Base-by-base conservation (phyloP, 768 basidiomycete species). In the Macrolepiota dolichaula region DNA sequence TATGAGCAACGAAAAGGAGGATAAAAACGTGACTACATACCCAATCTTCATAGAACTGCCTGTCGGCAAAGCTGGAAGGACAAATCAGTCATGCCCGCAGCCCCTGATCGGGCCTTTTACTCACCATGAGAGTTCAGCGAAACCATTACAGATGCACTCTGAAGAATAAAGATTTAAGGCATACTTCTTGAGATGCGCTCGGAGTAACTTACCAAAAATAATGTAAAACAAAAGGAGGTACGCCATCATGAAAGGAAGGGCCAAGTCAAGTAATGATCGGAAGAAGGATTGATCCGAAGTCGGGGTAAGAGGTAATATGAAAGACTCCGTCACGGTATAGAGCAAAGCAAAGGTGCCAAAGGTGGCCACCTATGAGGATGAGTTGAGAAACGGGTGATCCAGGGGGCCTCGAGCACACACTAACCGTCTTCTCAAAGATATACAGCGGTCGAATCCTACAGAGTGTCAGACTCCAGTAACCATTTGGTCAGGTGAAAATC, bases 21-120 rank as follows among this genome's bases (percentile, higher is more conserved):
- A 56, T 29, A 37, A 9, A 50, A 32, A 11, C 13, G 36, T n/a
- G 19, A 1, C 22, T 36, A 69, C 76, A 27, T 72, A 89, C 89
- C 93, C 96, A 98, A 72, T 97, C 96, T 74, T 95, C 92, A 70
- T 98, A 99, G 73, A 98, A 99, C 65, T 94, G 90, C 50, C 96
- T 82, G 71, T 99, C 96, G n/a, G 94, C 93, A 69, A 99, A 99
- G 71, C 92, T 94, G 64, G 46, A 60, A 24, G 60, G 29, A 44
- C n/a, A 53, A 25, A 66, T 59, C 64, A 51, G 12, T 22, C 27
- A 12, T 47, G 11, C 38, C 17, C 22, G 11, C n/a, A 35, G 27
- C 10, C 13, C 12, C n/a, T 32, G 10, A 22, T 1, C 25, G 17
- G 19, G 9, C n/a, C 35, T 25, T 37, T 10, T 3, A 71, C 87